Evolutionary conservation across 106 monocot genomes (phyloP).

Genomic region (Dendrobium officinale): DNA sequence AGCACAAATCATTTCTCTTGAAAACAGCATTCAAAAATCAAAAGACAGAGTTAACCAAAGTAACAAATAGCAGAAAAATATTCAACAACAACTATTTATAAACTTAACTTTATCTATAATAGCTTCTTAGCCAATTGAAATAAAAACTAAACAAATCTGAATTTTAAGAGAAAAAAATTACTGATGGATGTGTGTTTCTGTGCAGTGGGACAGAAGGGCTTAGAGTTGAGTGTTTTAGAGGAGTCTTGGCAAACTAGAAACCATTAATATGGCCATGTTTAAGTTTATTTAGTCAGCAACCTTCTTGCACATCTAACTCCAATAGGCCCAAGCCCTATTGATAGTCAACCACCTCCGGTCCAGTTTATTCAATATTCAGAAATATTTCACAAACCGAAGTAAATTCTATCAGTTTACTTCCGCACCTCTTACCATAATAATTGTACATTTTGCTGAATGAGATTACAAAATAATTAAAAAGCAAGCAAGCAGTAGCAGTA

Average conservation of each 20-base stretch:
- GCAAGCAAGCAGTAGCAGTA: not conserved
- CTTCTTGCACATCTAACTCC: not conserved
- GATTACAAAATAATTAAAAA: not conserved
- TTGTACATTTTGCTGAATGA: not conserved
- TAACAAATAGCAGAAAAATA: not conserved
- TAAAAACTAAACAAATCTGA: not conserved
- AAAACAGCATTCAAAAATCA: not conserved
- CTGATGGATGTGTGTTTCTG: not conserved
- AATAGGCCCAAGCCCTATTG: not conserved
- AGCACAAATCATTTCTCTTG: not conserved
- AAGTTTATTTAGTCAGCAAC: not conserved
- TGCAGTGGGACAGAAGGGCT: not conserved
- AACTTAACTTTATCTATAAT: not conserved
- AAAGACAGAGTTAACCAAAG: not conserved
- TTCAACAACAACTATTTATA: not conserved
- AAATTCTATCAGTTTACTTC: not conserved
- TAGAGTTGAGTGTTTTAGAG: too few species aligned
- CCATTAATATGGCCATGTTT: not conserved
- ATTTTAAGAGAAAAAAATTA: not conserved
- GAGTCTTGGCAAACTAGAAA: not conserved
- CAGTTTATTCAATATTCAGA: not conserved
- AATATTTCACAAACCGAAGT: not conserved
- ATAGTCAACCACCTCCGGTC: not conserved
- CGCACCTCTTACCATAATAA: not conserved
- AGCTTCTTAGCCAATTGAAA: not conserved